Evolutionary conservation across 768 basidiomycete genomes (phyloP), one percentile per base, ranked within the genome.

Genomic region (Lentinula boryana): DNA sequence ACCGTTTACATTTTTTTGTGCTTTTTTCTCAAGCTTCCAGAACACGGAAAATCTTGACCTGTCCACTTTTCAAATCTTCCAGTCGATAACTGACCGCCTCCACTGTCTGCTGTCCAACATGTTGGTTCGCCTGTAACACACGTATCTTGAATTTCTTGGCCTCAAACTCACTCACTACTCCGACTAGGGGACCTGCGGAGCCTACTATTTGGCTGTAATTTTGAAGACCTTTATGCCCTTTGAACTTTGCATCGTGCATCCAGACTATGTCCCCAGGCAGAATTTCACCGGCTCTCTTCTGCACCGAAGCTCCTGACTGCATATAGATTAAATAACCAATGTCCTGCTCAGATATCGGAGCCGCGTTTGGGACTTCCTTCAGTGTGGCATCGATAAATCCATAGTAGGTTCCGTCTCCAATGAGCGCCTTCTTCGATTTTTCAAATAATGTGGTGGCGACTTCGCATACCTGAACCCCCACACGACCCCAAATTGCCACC

Each of bases 11-110:
- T 49, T 56, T n/a, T 27, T 44, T 12, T 31, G 27, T 27, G 27
- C 27, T 27, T 27, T 27, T 27, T 23, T 12, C 15, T 75, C 66
- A 79, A 60, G 70, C 71, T 63, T 77, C 75, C 62, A 78, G 63
- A 13, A 76, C 74, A 58, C 16, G 52, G 21, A 66, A 71, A 64
- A 93, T 92, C 83, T 91, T 89, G 46, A 93, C 82, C 27, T 77
- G 74, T 10, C 94, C 94, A 67, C 85, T 90, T 76, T 95, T 95
- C 67, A 95, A 69, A 76, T 95, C 94, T 44, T 95, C 93, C 71
- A 94, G 74, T 59, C 91, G 82, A 75, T 95, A 96, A 67, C 89
- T 94, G n/a, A 84, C 87, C 54, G 78, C 79, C 68, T 93, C 92
- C 33, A 93, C 87, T 63, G 77, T 79, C 76, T 91, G 89, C 64